Evolutionary conservation across 176 grass and related monocot species (phyloP).

Genomic region (Triticum turgidum): DNA sequence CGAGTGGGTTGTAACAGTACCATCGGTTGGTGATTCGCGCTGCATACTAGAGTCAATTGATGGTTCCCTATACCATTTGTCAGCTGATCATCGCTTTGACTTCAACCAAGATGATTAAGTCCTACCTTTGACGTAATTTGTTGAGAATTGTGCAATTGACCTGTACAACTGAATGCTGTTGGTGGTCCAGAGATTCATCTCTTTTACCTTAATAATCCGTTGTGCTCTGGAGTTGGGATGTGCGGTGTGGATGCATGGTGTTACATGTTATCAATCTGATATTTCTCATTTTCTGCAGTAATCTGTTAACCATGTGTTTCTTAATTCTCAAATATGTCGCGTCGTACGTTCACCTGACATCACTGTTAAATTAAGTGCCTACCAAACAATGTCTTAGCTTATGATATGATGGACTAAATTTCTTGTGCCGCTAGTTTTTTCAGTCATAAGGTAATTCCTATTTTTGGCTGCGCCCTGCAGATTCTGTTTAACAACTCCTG

Average conservation of each 20-base stretch:
- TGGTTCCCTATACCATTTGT: constrained; percentile 74
- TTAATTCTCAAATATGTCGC: neutral
- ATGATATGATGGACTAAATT: neutral
- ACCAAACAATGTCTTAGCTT: neutral
- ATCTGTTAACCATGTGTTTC: neutral
- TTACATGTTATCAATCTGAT: neutral
- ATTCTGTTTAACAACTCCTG: neutral
- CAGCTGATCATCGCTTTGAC: constrained; percentile 86
- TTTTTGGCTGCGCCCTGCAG: neutral
- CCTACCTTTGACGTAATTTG: neutral
- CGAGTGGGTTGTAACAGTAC: constrained; percentile 90
- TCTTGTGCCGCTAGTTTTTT: neutral
- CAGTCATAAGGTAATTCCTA: neutral
- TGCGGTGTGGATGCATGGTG: neutral
- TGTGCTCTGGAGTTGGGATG: constrained; percentile 3
- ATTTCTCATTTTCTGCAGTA: neutral
- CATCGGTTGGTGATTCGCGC: constrained; percentile 88
- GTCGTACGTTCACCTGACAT: neutral
- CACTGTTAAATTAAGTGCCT: neutral
- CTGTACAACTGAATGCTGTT: constrained; percentile 59
- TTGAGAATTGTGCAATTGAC: constrained; percentile 5
- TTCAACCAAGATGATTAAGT: constrained; percentile 83
- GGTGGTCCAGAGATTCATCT: constrained; percentile 83
- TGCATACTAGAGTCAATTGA: constrained; percentile 88
- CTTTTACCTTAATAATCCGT: neutral